Evolutionary conservation across 2,329 filamentous ascomycete species (phyloP).

Genomic region (Sclerotinia nivalis): DNA sequence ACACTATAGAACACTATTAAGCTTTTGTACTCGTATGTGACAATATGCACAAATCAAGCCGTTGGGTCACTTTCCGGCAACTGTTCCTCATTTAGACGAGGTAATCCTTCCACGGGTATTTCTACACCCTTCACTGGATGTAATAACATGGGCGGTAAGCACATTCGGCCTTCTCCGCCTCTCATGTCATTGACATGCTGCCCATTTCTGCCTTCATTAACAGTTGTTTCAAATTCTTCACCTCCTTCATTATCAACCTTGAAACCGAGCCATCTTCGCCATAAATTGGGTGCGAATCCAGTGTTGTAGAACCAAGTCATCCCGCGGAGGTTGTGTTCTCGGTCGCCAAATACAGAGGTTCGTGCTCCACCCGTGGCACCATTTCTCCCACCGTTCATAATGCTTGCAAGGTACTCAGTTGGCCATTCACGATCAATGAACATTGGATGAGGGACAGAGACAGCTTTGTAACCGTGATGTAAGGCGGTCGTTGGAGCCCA

Average conservation of each 20-base stretch:
- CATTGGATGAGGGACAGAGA: slow-evolving; percentile 85
- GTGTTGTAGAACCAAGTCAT: slow-evolving; percentile 92
- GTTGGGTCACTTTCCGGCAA: slow-evolving; percentile 39
- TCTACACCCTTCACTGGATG: slow-evolving; percentile 84
- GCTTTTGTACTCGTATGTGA: not conserved
- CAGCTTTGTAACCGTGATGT: slow-evolving; percentile 90
- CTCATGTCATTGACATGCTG: slow-evolving; percentile 50
- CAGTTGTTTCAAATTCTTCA: slow-evolving; percentile 69
- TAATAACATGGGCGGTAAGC: slow-evolving; percentile 82
- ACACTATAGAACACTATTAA: not conserved
- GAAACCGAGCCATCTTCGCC: slow-evolving; percentile 82
- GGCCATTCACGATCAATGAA: slow-evolving; percentile 90
- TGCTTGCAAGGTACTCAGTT: slow-evolving; percentile 69
- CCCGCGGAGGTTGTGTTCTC: slow-evolving; percentile 85
- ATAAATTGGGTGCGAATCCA: slow-evolving; percentile 77
- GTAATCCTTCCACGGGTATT: slow-evolving; percentile 42
- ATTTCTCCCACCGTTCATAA: slow-evolving; percentile 78
- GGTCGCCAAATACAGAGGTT: slow-evolving; percentile 74
- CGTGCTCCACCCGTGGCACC: slow-evolving; percentile 72
- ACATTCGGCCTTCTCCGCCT: slow-evolving; percentile 82
- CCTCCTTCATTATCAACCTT: slow-evolving; percentile 77
- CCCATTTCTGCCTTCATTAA: slow-evolving; percentile 47
- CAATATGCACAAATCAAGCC: slow-evolving; percentile 34
- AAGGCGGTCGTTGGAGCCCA: slow-evolving; percentile 86
- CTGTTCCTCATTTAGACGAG: slow-evolving; percentile 27